phyloP scores from a whole-genome alignment of 2,329 filamentous ascomycete species.

The Cladosporium cucumerinum region DNA sequence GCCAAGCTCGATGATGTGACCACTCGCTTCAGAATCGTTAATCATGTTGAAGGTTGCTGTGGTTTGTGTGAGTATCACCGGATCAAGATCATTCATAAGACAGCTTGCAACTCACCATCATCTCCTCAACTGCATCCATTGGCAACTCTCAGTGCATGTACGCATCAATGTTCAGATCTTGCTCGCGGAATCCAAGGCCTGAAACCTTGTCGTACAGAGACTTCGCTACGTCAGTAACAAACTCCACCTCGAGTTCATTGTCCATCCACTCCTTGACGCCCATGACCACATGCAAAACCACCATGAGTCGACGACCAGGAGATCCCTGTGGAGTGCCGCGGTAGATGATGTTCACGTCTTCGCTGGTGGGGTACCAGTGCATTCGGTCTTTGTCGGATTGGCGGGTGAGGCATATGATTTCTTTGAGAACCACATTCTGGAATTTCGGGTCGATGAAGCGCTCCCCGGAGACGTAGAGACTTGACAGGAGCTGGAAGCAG shows the following conservation, averaged over 20 bases:
- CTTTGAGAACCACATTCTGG: neutral
- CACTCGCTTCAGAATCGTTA: too few relatives aligned
- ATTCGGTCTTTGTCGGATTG: neutral
- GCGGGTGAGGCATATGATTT: neutral
- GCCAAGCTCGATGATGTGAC: too few relatives aligned
- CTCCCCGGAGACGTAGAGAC: neutral
- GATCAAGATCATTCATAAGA: too few relatives aligned
- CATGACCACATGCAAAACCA: conserved; percentile 5
- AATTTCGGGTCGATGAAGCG: neutral
- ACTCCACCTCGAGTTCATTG: neutral
- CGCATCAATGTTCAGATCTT: too few relatives aligned
- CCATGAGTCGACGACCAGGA: conserved; percentile 11
- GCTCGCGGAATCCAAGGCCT: too few relatives aligned
- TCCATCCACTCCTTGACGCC: neutral
- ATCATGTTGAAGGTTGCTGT: too few relatives aligned
- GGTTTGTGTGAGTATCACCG: too few relatives aligned
- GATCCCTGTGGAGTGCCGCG: conserved; percentile 11
- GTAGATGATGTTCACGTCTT: conserved; percentile 12
- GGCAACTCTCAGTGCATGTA: too few relatives aligned
- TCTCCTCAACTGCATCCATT: too few relatives aligned
- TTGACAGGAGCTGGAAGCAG: neutral
- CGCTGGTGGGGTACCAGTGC: neutral
- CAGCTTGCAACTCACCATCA: too few relatives aligned
- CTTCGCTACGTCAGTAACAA: neutral
- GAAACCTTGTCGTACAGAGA: neutral